phyloP scores from a whole-genome alignment of 352 stramenopile species.

The Pythium sukuiense region DNA sequence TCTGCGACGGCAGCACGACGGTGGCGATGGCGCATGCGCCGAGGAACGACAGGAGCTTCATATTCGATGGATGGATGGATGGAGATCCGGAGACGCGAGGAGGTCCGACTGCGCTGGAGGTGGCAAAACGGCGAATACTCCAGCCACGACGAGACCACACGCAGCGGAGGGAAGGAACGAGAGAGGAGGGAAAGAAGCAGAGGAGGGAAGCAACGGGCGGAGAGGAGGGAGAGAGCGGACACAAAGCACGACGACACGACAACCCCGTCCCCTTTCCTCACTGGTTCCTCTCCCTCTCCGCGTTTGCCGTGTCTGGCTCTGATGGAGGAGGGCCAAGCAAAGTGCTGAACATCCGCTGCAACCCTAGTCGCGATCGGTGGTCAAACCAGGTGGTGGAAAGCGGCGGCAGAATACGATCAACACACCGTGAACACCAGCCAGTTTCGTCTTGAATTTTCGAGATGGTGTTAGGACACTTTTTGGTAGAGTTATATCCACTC shows the following conservation, averaged over 20 bases:
- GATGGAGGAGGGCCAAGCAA: no score
- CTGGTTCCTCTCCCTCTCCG: background rate
- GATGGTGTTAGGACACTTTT: no score
- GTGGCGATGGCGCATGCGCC: background rate
- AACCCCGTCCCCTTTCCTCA: background rate
- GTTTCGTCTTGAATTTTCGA: background rate
- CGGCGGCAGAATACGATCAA: background rate
- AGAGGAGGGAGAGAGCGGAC: background rate
- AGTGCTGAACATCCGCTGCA: background rate
- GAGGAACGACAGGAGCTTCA: background rate
- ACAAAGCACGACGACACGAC: background rate
- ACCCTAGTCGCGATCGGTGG: background rate
- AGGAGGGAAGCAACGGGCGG: background rate
- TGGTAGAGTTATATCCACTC: background rate
- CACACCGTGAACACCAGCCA: background rate
- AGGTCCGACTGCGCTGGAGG: background rate
- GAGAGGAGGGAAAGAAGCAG: background rate
- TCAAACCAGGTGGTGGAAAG: background rate
- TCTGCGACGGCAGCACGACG: slow-evolving; percentile 4
- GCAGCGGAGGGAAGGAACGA: background rate
- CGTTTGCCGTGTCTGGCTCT: background rate
- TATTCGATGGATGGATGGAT: no score
- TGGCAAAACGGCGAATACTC: slow-evolving; percentile 1
- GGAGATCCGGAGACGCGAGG: background rate
- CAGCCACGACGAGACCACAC: no score